Evolutionary conservation across 345 rosid genomes (phyloP).

Genomic region (Sapria himalayana): DNA sequence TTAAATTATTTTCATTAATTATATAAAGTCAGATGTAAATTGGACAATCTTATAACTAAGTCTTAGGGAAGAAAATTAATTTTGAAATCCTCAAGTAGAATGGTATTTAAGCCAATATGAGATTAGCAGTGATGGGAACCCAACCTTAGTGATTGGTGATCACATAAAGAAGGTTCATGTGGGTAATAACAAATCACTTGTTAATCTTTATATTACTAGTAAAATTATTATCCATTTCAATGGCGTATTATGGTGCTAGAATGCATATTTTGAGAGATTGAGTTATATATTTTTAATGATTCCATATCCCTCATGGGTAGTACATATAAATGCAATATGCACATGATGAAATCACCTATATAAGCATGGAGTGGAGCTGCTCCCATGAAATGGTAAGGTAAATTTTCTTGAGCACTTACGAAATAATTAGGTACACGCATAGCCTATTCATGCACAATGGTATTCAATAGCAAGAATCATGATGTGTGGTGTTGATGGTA

Average conservation of each 20-base stretch:
- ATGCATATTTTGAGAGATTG: not conserved
- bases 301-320: not conserved
- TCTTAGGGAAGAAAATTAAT: too few species aligned
- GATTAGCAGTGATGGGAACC: too few species aligned
- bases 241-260: not conserved
- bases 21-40: too few species aligned
- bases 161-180: conserved; percentile 1
- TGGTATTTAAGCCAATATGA: too few species aligned
- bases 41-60: too few species aligned
- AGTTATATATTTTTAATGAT: too few species aligned
- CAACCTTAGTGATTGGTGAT: not conserved
- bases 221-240: not conserved
- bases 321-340: not conserved
- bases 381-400: not conserved
- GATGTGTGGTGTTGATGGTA: not conserved
- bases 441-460: too few species aligned
- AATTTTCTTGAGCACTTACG: conserved; percentile 1
- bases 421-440: not conserved
- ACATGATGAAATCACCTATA: conserved; percentile 3
- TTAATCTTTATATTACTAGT: not conserved
- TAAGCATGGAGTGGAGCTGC: conserved; percentile 1
- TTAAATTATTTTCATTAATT: not conserved
- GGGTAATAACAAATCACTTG: not conserved
- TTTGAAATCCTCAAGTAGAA: too few species aligned
- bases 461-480: not conserved